Base-by-base conservation (phyloP, 305 asterid genomes). In the Lippia alba region DNA sequence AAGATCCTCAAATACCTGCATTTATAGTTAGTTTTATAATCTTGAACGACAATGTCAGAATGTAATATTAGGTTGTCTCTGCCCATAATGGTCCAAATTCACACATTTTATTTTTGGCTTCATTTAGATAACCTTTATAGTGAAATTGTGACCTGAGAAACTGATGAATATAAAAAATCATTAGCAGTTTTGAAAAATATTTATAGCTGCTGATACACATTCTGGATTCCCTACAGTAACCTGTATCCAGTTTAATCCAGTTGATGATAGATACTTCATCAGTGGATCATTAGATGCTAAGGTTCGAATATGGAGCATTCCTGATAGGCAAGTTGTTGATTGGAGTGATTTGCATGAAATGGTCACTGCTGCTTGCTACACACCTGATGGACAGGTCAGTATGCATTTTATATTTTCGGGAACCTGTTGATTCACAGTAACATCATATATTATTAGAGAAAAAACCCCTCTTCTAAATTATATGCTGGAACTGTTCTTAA, bases 341-440 rank as follows among this genome's bases (percentile, higher is more conserved):
- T 95, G 98, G 99, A 87, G 80, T 81, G 99, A 95, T 85, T 82
- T 95, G 77, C 96, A 86, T 76, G 99, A 95, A 82, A 95, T 95
- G 99, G 97, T 95, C 78, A 95, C 99, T 74, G 97, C 99, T 45
- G 99, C 98, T 74, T 92, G 97, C 84, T 95, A 95, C 82, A 95
- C 98, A 61, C 99, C 98, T 0, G 96, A 95, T 90, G 99, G 99
- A 67, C 98, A 90, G 98, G 99, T 95, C 61, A 81, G 41, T 69
- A 34, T 61, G 24, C 5, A 72, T 54, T 61, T 17, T 56, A 72
- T 73, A 33, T 69, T 65, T 56, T 61, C 70, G 54, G 66, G 16
- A 36, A 61, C 40, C 30, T 56, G 17, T 73, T 61, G 14, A 34
- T 70, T 51, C 12, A 24, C 30, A 3, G 30, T 24, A 48, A 34